Evolutionary conservation across 1,284 basidiomycete genomes (phyloP), one percentile per base, ranked within the genome.

Genomic region (Hypsizygus ulmarius): DNA sequence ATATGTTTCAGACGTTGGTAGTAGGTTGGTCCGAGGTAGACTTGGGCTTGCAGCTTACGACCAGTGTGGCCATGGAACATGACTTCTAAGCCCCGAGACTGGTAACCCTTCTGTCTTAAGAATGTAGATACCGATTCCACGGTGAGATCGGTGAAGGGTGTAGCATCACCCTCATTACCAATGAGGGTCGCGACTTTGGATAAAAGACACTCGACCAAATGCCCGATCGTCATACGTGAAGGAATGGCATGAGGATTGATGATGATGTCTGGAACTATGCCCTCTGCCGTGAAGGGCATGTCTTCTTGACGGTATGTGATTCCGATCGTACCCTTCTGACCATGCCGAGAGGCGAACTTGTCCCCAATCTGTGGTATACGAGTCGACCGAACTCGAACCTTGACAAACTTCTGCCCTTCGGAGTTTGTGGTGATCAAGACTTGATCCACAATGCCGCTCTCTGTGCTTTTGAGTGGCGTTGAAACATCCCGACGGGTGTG

Each of bases 201-300:
- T 39, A 99, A 74, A 40, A 99, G 74, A 83, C 95, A 97, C 70
- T 99, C 96, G 64, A 99, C 95, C 79, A 99, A 85, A 72, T 99
- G 97, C 11, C 96, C 96, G 63, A 99, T 99, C 11, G 96, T 99
- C 96, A 99, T 99, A 74, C 97, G 96, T 52, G 96, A 98, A 4
- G 96, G 96, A 72, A 99, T 98, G 62, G 96, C 97, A 70, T 99
- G 96, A 28, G 96, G 96, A 64, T 99, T 99, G 72, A 99, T 99
- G 74, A 99, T 84, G 61, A 99, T 80, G 66, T 99, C 96, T 1
- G 96, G 96, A 5, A 90, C 90, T 59, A 98, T 92, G 51, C 97
- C 97, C 64, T 98, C 93, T 3, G 86, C 83, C 3, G 94, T 97
- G 75, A 99, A 99, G 27, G 96, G 96, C 96, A 99, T 98, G 67